Evolutionary conservation across 2,329 filamentous ascomycete species (phyloP), one percentile per base, ranked within the genome.

Genomic region (Arthrobotrys pseudoclavata): DNA sequence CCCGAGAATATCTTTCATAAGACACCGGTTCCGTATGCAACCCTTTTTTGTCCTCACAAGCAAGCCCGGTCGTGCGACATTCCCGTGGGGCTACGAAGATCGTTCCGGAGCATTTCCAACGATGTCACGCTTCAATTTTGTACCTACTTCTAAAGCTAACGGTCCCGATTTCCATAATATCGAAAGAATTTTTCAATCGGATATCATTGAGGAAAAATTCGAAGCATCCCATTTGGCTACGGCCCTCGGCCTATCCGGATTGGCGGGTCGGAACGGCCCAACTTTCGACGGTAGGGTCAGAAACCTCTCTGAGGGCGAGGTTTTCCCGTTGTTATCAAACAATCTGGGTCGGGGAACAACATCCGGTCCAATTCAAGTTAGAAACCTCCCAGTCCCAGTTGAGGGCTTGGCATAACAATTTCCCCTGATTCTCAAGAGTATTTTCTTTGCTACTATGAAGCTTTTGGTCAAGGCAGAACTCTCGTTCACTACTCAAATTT

Each of bases 311-410:
- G 13, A 31, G 34, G n/a, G n/a, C n/a, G n/a, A n/a, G 13, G 55
- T 42, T 55, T 76, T 63, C 64, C 64, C 37, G 71, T 40, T 48
- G 48, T 34, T 60, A 63, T 63, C 60, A 57, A 72, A 53, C 57
- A 70, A 22, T 55, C 22, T 67, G 61, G 74, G 67, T 52, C 74
- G 74, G 74, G 74, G 74, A 77, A 77, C 42, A 62, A 62, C 67
- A 70, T 77, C 74, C 74, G 74, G 61, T 71, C 74, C 55, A 12
- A 57, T 77, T 77, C 48, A 7, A 45, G 74, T 77, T 77, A 77
- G 74, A 53, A 26, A 10, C 12, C 10, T 53, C 62, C 60, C 57
- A 31, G 67, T 67, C 67, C 60, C 64, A 68, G 64, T 76, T 69
- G 24, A 75, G 53, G 42, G 64, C 40, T 77, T 70, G 60, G 74